These are phyloP conservation scores for Gossypium herbaceum DNA, from an alignment of 345 rosid genomes.

Conservation along the genomic window DNA sequence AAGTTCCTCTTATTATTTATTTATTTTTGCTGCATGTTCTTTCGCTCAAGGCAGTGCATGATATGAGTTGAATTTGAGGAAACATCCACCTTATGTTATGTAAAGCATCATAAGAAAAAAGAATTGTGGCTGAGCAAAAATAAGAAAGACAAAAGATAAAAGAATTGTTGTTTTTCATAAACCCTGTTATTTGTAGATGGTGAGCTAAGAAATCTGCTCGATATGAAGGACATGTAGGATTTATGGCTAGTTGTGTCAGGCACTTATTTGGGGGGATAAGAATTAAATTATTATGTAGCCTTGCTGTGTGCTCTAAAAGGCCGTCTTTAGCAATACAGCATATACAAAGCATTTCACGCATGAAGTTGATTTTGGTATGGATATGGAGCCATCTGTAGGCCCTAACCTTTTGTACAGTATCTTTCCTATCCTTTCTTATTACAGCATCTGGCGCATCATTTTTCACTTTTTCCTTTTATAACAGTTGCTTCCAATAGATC, in stretches of 20 bases:
- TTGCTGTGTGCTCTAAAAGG: background rate
- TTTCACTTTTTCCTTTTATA: slow-evolving; percentile 7
- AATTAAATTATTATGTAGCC: background rate
- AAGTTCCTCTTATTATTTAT: background rate
- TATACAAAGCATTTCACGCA: too few relatives aligned
- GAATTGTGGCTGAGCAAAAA: background rate
- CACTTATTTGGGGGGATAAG: background rate
- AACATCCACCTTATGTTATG: background rate
- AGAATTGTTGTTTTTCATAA: slow-evolving; percentile 3
- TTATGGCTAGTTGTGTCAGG: background rate
- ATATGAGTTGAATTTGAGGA: background rate
- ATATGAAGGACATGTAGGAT: background rate
- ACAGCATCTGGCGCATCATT: background rate
- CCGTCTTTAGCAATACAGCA: background rate
- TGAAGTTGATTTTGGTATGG: background rate
- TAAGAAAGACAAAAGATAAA: background rate
- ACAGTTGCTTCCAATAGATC: slow-evolving; percentile 8
- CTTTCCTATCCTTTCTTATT: background rate
- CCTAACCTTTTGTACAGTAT: background rate
- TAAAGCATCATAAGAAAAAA: slow-evolving; percentile 8
- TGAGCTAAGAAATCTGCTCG: background rate
- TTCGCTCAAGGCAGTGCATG: background rate
- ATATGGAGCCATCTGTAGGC: background rate
- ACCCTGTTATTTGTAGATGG: background rate
- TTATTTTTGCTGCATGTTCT: background rate